These are phyloP conservation scores for Rhizopogon roseolus DNA, from an alignment of 768 basidiomycete genomes.

Conservation along the genomic window DNA sequence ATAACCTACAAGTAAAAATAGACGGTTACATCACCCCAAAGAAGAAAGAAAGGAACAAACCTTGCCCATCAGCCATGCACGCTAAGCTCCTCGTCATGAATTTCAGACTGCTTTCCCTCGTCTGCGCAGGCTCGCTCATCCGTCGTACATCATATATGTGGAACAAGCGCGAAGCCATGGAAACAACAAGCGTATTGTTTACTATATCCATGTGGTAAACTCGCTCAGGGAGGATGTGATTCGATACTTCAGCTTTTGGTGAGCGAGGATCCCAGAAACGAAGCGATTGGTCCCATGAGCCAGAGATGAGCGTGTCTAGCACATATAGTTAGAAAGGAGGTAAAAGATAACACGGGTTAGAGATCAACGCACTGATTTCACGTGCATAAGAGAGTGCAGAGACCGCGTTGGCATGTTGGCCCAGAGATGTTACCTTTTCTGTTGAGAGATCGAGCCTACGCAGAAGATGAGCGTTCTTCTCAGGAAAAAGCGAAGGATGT, in stretches of 20 bases:
- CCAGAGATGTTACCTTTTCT: conserved; percentile 59
- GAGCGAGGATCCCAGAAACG: conserved; percentile 85
- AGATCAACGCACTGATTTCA: conserved; percentile 50
- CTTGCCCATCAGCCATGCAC: conserved; percentile 91
- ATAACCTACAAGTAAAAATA: conserved; percentile 59
- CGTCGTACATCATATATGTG: conserved; percentile 33
- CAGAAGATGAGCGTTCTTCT: background rate
- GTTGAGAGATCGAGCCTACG: conserved; percentile 70
- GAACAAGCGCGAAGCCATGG: conserved; percentile 78
- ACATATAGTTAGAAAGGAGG: background rate
- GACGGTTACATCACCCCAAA: background rate
- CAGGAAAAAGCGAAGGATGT: background rate
- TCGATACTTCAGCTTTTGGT: conserved; percentile 46
- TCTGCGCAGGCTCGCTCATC: conserved; percentile 70
- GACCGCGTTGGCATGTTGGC: conserved; percentile 77
- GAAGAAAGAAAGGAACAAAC: conserved; percentile 21
- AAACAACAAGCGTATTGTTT: conserved; percentile 78
- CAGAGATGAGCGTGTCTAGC: conserved; percentile 72
- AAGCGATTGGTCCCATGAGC: conserved; percentile 89
- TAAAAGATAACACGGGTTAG: background rate
- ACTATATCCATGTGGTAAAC: conserved; percentile 82
- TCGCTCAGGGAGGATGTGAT: conserved; percentile 72
- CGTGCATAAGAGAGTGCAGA: conserved; percentile 70
- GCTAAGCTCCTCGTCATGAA: conserved; percentile 91
- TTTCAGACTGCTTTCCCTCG: conserved; percentile 89